Base-by-base conservation (phyloP, 148 eudicot species). In the Fagopyrum esculentum region DNA sequence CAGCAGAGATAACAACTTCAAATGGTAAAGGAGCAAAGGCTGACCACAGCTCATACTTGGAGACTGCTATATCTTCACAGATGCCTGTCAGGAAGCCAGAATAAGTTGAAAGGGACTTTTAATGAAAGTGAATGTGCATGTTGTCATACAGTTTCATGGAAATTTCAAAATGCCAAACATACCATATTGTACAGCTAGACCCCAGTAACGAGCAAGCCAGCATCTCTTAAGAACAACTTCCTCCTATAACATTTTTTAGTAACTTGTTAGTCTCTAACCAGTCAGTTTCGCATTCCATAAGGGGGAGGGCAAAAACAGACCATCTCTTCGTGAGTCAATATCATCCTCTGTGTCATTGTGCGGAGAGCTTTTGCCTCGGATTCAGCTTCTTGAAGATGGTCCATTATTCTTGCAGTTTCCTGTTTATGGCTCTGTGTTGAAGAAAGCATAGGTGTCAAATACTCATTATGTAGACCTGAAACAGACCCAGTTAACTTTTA, bases 171-270 rank as follows among this genome's bases (percentile, higher is more conserved):
- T 35, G 3, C n/a, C 16, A 40, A 29, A 35, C 66, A 59, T 88
- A 96, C 99, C 99, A 77, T 96, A 79, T 49, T 81, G 91, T 46
- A 89, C 86, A 80, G 99, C 99, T 82, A 96, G 85, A 52, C 90
- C 87, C 99, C 99, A 96, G 69, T 96, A 96, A 74, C 98, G 98
- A 82, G 99, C 89, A 86, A 96, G 99, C 99, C 99, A 96, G 73
- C 99, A 96, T 82, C 99, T 96, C 86, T 96, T 96, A 45, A 96
- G 84, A 78, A 96, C 97, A 43, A 96, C 99, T 84, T 96, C 99
- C 82, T 92, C 99, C 99, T 96, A 68, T 66, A 82, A 56, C 48
- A 22, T 54, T 50, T 68, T 64, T 19, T 74, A 52, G 35, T 57
- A 70, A 12, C 2, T 68, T 49, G n/a, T 59, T 72, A 75, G 60